Evolutionary conservation across 345 rosid species (phyloP), one percentile per base, ranked within the genome.

Genomic region (Citrus inodora): DNA sequence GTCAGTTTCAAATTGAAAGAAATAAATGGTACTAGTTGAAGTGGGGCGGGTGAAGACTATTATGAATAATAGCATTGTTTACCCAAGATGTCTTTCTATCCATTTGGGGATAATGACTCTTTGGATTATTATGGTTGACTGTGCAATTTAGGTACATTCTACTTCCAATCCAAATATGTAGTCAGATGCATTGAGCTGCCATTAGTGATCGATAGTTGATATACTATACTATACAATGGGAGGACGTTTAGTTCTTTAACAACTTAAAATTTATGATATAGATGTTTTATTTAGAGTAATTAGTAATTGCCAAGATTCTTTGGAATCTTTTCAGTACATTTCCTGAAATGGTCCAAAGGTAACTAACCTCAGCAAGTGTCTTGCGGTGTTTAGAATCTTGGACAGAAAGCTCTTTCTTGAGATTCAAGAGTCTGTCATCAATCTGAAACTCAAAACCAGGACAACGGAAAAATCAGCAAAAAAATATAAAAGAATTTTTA

Each of bases 331-430:
- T 66, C 65, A 16, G 30, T 32, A 22, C 21, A 71, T 38, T 21
- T 51, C 62, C 40, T 59, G 61, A 40, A 38, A 28, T 77, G 77
- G 58, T 38, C 32, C 53, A 62, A 63, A 37, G 55, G 38, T 33
- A 69, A 85, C 87, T 74, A 83, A 94, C 99, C 98, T 97, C 99
- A 32, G 90, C 85, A 76, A 97, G 90, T 75, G 98, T 97, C 86
- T 90, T 92, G 61, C 98, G 91, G 86, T 97, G 99, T 86, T 92
- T 93, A 70, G 94, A 83, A 87, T 97, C 98, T 87, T 97, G 97
- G 73, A 87, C 82, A 75, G 97, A 90, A 75, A 97, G 98, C 74
- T 94, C 99, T 82, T 92, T 93, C 90, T 93, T 94, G 71, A 97
- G 86, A 82, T 90, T 92, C 89, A 81, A 78, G 73, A 97, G 98